Base-by-base conservation (phyloP, 768 basidiomycete genomes). In the Grammothele lineata region DNA sequence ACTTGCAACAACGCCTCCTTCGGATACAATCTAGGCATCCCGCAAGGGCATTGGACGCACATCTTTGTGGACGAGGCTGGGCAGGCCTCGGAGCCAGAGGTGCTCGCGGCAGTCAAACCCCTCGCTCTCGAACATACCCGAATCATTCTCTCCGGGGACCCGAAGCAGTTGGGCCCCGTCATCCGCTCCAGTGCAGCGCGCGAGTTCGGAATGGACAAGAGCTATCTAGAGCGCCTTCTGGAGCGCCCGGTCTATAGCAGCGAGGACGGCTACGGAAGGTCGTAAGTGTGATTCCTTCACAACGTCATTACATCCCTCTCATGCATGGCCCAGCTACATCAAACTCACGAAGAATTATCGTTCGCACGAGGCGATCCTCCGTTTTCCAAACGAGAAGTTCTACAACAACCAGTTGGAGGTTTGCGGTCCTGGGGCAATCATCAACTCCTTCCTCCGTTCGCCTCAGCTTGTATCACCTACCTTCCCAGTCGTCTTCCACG, bases 51-150 rank as follows among this genome's bases (percentile, higher is more conserved):
- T 59, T 87, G 78, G 59, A 73, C 69, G 8, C 81, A 87, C 50
- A 80, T 87, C 12, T 82, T 87, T 57, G 63, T 84, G 8, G 84
- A 87, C 53, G 84, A 87, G 58, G 84, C 83, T 0, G 84, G 81
- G 0, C 84, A 87, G 55, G 82, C 83, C 2, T 81, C 78, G 0
- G 85, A 87, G 59, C 81, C 83, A 0, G 84, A 86, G 58, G 70
- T 71, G 0, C 80, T 84, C 62, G 70, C 84, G 14, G 62, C 77
- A 0, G 75, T 86, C 64, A 81, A 81, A 64, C 78, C 76, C 1
- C 70, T 84, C 62, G 76, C 80, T 0, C 69, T 75, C 44, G 60
- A 59, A 4, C 45, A 55, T 0, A 87, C 84, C 0, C 81, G 78
- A 39, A 62, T 87, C 21, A 61, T 87, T 3, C 67, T 88, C 0